Evolutionary conservation across 352 stramenopile species (phyloP).

Genomic region (Globisporangium paddicum): DNA sequence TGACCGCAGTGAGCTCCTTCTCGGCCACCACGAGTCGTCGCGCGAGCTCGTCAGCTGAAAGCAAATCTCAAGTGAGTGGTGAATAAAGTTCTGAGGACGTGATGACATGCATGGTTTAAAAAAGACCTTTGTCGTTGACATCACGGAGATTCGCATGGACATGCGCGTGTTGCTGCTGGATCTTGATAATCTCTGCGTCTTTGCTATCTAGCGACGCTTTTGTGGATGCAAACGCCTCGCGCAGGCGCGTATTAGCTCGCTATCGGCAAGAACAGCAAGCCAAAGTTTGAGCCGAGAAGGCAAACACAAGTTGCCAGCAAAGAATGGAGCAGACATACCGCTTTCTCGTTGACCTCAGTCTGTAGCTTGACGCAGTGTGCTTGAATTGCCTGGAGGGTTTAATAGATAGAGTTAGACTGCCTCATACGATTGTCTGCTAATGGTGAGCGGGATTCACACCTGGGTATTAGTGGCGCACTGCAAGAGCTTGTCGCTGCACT

Average conservation of each 20-base stretch:
- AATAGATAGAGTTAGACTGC: neutral
- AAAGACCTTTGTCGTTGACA: conserved; percentile 32
- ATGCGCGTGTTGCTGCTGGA: conserved; percentile 28
- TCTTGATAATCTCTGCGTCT: conserved; percentile 28
- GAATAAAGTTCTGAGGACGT: neutral
- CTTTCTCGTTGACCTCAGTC: conserved; percentile 48
- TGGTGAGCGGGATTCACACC: conserved; percentile 11
- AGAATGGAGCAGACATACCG: conserved; percentile 12
- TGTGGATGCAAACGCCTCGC: conserved; percentile 46
- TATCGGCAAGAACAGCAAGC: conserved; percentile 13
- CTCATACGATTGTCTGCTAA: too few relatives aligned
- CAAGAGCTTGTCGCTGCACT: conserved; percentile 19
- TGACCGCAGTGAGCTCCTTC: conserved; percentile 28
- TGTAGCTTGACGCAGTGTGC: conserved; percentile 29
- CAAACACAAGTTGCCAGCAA: neutral
- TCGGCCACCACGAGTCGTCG: conserved; percentile 19
- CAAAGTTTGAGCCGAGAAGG: neutral
- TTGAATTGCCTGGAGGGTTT: conserved; percentile 25
- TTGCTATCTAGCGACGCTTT: conserved; percentile 43
- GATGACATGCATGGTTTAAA: too few relatives aligned
- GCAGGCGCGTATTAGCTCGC: conserved; percentile 43
- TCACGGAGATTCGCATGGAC: conserved; percentile 24
- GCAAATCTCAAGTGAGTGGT: neutral
- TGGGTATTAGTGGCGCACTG: conserved; percentile 19
- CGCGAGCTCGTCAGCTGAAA: conserved; percentile 19